These are phyloP conservation scores for Pleurotus ostreatus DNA, from an alignment of 768 basidiomycete species.

Conservation along the genomic window DNA sequence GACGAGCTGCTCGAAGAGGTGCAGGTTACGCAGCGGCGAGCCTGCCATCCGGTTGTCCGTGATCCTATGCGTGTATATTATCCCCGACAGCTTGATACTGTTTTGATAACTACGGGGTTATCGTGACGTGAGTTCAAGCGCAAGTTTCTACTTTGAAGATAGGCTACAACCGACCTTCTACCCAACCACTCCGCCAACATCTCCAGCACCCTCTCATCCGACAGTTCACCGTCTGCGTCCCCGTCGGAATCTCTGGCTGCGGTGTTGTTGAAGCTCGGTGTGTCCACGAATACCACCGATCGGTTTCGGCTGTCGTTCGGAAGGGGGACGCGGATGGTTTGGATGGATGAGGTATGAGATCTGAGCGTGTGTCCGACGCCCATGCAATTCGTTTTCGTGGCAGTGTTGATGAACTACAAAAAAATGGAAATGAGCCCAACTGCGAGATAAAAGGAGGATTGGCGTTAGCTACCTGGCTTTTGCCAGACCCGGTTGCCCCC, in stretches of 20 bases:
- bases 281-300: slow-evolving; percentile 21
- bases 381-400: slow-evolving; percentile 6
- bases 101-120: slow-evolving; percentile 9
- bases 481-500: slow-evolving; percentile 10
- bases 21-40: slow-evolving; percentile 32
- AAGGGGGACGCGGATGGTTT: slow-evolving; percentile 13
- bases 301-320: slow-evolving; percentile 14
- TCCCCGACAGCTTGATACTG: slow-evolving; percentile 25
- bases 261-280: slow-evolving; percentile 24
- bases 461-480: slow-evolving; percentile 8
- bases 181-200: slow-evolving; percentile 21
- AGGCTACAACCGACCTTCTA: slow-evolving; percentile 15
- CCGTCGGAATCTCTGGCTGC: no score
- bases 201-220: slow-evolving; percentile 20
- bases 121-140: neutral
- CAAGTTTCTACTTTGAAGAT: no score
- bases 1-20: slow-evolving; percentile 40
- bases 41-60: slow-evolving; percentile 29
- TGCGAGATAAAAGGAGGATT: neutral
- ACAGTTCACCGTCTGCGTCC: neutral
- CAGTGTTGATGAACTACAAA: slow-evolving; percentile 21
- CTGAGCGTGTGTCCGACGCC: slow-evolving; percentile 15
- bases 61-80: slow-evolving; percentile 35
- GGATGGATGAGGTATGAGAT: slow-evolving; percentile 19
- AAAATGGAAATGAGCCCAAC: neutral